These are phyloP conservation scores for Orbilia oligospora DNA, from an alignment of 2,329 filamentous ascomycete species.

Conservation along the genomic window DNA sequence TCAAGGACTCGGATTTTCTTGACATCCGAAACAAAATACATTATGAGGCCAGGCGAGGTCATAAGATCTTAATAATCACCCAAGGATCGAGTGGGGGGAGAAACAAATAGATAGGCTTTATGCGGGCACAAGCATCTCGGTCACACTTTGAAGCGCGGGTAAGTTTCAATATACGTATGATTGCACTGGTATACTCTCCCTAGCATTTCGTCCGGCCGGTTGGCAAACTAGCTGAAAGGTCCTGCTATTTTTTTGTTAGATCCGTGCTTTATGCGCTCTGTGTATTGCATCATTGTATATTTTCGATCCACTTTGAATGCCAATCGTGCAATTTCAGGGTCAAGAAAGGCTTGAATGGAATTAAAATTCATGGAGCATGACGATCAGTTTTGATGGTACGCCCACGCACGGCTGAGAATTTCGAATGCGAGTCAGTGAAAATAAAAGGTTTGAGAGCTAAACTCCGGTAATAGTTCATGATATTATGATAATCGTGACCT, in stretches of 20 bases:
- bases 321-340: background rate
- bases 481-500: constrained; percentile 9
- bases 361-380: background rate
- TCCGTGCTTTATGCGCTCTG: background rate
- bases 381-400: background rate
- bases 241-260: background rate
- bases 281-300: background rate
- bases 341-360: constrained; percentile 17
- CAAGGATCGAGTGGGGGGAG: background rate
- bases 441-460: background rate
- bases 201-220: no score
- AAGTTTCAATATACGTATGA: constrained; percentile 1
- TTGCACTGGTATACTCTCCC: no score
- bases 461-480: constrained; percentile 20
- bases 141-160: constrained; percentile 12
- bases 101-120: background rate
- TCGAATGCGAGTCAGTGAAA: constrained; percentile 19
- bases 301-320: background rate
- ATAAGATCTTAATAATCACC: constrained; percentile 15
- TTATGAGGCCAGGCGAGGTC: background rate
- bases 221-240: no score
- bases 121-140: constrained; percentile 18
- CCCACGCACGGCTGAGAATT: constrained; percentile 10
- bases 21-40: no score
- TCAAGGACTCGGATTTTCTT: no score